phyloP scores from a whole-genome alignment of 371 early-diverging fungal species.

The Mucor saturninus region DNA sequence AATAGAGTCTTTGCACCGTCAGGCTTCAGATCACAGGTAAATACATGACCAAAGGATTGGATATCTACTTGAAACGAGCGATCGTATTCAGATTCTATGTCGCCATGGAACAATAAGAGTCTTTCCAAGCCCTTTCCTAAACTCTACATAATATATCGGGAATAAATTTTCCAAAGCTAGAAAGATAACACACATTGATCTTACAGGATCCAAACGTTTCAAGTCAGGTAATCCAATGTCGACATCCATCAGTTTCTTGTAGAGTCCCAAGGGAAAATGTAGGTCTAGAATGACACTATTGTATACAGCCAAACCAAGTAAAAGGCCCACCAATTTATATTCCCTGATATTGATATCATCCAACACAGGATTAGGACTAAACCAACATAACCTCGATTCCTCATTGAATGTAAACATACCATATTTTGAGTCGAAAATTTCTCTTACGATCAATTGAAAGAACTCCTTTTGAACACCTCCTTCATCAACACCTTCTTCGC shows the following conservation, averaged over 20 bases:
- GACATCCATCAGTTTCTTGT: slow-evolving; percentile 81
- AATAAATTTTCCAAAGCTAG: no score
- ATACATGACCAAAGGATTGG: slow-evolving; percentile 66
- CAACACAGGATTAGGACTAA: slow-evolving; percentile 72
- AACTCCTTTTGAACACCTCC: slow-evolving; percentile 98
- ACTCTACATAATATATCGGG: slow-evolving; percentile 33
- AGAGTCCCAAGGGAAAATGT: slow-evolving; percentile 80
- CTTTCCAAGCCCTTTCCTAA: slow-evolving; percentile 69
- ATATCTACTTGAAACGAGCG: slow-evolving; percentile 76
- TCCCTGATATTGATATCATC: slow-evolving; percentile 70
- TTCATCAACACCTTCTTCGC: slow-evolving; percentile 88
- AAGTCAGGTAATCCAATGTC: slow-evolving; percentile 54
- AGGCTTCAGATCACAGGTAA: slow-evolving; percentile 63
- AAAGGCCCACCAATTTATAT: slow-evolving; percentile 84
- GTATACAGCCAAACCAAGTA: slow-evolving; percentile 84
- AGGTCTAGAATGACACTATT: slow-evolving; percentile 80
- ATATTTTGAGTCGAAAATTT: slow-evolving; percentile 91
- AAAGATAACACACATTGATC: background rate
- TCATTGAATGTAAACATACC: slow-evolving; percentile 91
- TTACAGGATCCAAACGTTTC: slow-evolving; percentile 71
- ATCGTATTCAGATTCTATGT: slow-evolving; percentile 65
- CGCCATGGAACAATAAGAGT: slow-evolving; percentile 58
- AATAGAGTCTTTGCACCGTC: slow-evolving; percentile 65
- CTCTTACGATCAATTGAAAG: slow-evolving; percentile 88
- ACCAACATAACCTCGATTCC: slow-evolving; percentile 86